Evolutionary conservation across 768 basidiomycete species (phyloP).

Genomic region (Stropharia rugosoannulata): DNA sequence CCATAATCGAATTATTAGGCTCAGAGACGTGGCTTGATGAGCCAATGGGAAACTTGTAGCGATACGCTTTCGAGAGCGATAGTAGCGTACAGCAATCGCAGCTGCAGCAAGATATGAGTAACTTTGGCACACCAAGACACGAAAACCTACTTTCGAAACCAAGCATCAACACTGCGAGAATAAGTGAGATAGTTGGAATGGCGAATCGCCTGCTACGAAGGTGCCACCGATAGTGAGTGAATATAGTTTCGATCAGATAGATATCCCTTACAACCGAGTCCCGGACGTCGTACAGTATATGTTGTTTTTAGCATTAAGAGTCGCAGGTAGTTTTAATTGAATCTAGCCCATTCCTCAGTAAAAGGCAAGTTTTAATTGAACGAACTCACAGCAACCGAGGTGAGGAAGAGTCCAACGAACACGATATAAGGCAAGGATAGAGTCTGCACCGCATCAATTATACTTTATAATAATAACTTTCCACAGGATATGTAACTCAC

Average conservation of each 20-base stretch:
- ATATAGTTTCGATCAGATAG: background rate
- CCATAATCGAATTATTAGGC: slow-evolving; percentile 36
- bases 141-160: slow-evolving; percentile 41
- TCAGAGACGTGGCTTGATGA: slow-evolving; percentile 30
- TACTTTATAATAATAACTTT: background rate
- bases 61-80: slow-evolving; percentile 35
- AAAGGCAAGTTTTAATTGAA: background rate
- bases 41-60: slow-evolving; percentile 41
- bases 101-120: slow-evolving; percentile 25
- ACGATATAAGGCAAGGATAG: slow-evolving; percentile 33
- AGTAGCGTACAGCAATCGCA: slow-evolving; percentile 42
- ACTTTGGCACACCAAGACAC: background rate
- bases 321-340: slow-evolving; percentile 18
- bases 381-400: slow-evolving; percentile 35
- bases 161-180: slow-evolving; percentile 36
- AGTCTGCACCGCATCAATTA: slow-evolving; percentile 13
- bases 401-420: slow-evolving; percentile 39
- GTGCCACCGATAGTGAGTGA: background rate
- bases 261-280: slow-evolving; percentile 33
- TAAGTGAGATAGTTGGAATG: slow-evolving; percentile 45
- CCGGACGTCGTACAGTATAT: slow-evolving; percentile 47
- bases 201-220: slow-evolving; percentile 29
- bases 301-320: slow-evolving; percentile 35
- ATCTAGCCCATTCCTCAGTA: slow-evolving; percentile 10
- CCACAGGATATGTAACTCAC: slow-evolving; percentile 11